Evolutionary conservation across 148 eudicot species (phyloP).

Genomic region (Rhododendron vialii): DNA sequence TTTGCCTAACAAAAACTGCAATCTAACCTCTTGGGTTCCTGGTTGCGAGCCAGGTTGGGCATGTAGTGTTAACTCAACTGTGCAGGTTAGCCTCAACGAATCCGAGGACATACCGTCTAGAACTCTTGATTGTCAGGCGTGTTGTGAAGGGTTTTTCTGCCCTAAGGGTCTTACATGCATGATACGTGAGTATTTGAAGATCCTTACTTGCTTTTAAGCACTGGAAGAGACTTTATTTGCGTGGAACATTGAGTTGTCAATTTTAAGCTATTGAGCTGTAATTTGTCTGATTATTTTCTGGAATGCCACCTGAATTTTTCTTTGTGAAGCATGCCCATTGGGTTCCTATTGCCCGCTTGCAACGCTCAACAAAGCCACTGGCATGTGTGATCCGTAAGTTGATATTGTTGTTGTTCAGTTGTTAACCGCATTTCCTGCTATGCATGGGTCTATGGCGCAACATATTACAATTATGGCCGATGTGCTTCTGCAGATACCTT

Average conservation of each 20-base stretch:
- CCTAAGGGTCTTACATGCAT: constrained; percentile 79
- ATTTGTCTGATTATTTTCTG: constrained; percentile 16
- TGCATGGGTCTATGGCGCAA: background rate
- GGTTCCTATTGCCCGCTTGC: constrained; percentile 87
- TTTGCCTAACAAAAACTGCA: constrained; percentile 58
- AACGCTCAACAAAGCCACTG: constrained; percentile 41
- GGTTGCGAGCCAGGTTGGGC: constrained; percentile 95
- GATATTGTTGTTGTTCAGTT: background rate
- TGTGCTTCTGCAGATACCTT: constrained; percentile 48
- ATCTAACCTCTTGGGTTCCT: constrained; percentile 45
- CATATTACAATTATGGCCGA: background rate
- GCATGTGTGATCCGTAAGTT: constrained; percentile 89
- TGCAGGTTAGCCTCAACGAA: constrained; percentile 29
- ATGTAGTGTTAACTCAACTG: constrained; percentile 24
- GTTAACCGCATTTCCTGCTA: background rate
- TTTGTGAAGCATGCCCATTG: constrained; percentile 79
- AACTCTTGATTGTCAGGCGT: constrained; percentile 36
- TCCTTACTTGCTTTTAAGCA: background rate
- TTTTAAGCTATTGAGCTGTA: background rate
- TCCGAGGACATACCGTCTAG: constrained; percentile 42
- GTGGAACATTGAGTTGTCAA: background rate
- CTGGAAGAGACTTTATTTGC: background rate
- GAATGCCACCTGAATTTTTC: constrained; percentile 1
- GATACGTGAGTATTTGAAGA: constrained; percentile 47
- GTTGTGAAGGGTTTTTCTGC: constrained; percentile 85